Evolutionary conservation across 108 stramenopile genomes (phyloP).

Genomic region (Craspedostauros australis): DNA sequence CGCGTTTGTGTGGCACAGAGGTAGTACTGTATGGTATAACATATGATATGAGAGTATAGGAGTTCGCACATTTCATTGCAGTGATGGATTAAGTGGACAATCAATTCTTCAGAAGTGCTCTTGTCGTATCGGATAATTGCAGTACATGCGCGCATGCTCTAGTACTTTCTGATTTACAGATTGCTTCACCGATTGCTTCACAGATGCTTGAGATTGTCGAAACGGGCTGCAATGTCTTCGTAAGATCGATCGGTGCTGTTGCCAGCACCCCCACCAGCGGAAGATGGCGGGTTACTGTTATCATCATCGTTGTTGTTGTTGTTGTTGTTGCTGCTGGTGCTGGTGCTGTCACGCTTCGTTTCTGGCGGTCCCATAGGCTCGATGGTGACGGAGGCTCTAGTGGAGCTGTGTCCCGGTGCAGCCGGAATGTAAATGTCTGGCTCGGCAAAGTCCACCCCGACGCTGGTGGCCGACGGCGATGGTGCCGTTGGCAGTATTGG

Average conservation of each 20-base stretch:
- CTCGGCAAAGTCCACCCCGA: conserved; percentile 36
- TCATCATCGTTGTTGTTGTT: conserved; percentile 16
- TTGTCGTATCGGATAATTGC: too few relatives aligned
- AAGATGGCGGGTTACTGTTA: conserved; percentile 1
- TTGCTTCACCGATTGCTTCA: too few relatives aligned
- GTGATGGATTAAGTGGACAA: too few relatives aligned
- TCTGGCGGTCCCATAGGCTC: not conserved
- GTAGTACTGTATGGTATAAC: too few relatives aligned
- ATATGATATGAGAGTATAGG: too few relatives aligned
- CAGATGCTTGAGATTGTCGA: conserved; percentile 54
- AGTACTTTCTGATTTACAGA: too few relatives aligned
- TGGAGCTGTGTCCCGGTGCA: conserved; percentile 24
- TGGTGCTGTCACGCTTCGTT: too few relatives aligned
- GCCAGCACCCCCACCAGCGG: conserved; percentile 11
- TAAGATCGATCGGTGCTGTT: conserved; percentile 25
- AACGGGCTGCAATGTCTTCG: conserved; percentile 69
- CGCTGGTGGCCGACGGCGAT: not conserved
- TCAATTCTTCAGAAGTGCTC: too few relatives aligned
- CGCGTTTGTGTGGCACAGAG: too few relatives aligned
- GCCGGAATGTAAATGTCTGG: conserved; percentile 58
- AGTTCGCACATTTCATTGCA: too few relatives aligned
- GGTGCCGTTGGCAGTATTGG: not conserved
- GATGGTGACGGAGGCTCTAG: conserved; percentile 3
- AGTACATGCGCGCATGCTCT: too few relatives aligned
- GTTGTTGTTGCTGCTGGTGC: conserved; percentile 16